Evolutionary conservation across 2,329 filamentous ascomycete species (phyloP).

Genomic region (Endocalyx cinctus): DNA sequence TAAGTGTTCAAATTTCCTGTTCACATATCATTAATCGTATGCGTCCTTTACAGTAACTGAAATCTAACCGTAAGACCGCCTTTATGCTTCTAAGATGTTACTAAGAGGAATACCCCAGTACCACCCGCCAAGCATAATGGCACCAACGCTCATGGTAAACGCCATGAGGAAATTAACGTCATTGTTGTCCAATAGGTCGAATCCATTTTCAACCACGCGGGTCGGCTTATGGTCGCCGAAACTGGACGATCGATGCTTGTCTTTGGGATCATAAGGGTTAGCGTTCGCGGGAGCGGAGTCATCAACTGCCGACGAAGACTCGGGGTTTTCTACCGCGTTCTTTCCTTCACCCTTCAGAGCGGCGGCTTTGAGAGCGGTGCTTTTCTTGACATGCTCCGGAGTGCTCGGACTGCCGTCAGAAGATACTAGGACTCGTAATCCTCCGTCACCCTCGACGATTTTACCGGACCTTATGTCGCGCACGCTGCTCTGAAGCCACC

Average conservation of each 20-base stretch:
- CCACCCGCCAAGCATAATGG: slow-evolving; percentile 63
- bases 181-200: slow-evolving; percentile 87
- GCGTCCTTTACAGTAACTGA: too few relatives aligned
- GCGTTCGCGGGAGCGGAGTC: slow-evolving; percentile 31
- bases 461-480: slow-evolving; percentile 78
- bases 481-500: slow-evolving; percentile 79
- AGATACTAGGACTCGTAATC: slow-evolving; percentile 52
- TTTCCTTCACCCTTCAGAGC: slow-evolving; percentile 40
- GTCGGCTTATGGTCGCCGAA: slow-evolving; percentile 56
- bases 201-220: slow-evolving; percentile 59
- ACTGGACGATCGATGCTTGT: slow-evolving; percentile 46
- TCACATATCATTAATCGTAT: too few relatives aligned
- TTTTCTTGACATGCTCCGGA: slow-evolving; percentile 26
- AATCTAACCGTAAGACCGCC: too few relatives aligned
- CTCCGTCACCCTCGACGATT: slow-evolving; percentile 82
- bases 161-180: slow-evolving; percentile 95
- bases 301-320: slow-evolving; percentile 26
- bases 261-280: slow-evolving; percentile 43
- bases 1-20: too few relatives aligned
- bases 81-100: slow-evolving; percentile 33
- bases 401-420: slow-evolving; percentile 19
- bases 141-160: slow-evolving; percentile 69
- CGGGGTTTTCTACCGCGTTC: slow-evolving; percentile 34
- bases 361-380: slow-evolving; percentile 35
- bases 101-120: slow-evolving; percentile 53